Base-by-base conservation (phyloP, 2,329 filamentous ascomycete species). In the Neopestalotiopsis rosae region DNA sequence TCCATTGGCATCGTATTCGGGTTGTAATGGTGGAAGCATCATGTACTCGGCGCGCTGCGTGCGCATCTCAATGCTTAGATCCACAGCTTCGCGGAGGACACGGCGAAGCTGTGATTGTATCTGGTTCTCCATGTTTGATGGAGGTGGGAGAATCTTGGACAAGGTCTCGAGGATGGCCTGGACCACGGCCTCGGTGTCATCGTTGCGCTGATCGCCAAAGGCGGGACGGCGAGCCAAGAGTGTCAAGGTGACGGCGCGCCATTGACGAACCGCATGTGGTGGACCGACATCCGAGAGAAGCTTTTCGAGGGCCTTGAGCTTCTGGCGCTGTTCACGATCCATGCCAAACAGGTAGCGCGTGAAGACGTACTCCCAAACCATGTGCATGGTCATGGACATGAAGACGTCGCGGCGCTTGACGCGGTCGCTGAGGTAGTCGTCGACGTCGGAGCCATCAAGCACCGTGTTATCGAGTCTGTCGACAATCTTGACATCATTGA, bases 321-420 rank as follows among this genome's bases (percentile, higher is more conserved):
- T 98, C 81, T 98, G 95, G 75, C 96, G 90, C 82, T 99, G 96
- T 81, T 98, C 96, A 75, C 95, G 90, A 79, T 99, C 96, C 94
- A 99, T 97, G 75, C 96, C 96, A 79, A 99, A 99, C 32, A 99
- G 90, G 80, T 99, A 99, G 72, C 96, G 91, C 9, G 95, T 98
- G 79, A 99, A 99, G 78, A 99, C 91, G 77, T 97, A 98, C 81
- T 99, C 96, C 95, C 95, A 99, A 65, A 99, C 91, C 94, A 99
- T 98, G 71, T 93, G 96, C 95, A 98, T 98, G 68, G 95, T 94
- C 80, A 99, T 94, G 49, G 94, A 96, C 94, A 98, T 98, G 86
- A 99, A 98, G 69, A 98, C 91, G 79, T 98, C 95, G 70, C 95
- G 91, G 70, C 96, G 91, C 76, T 89, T 91, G 67, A 98, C 92